phyloP scores from a whole-genome alignment of 2,329 filamentous ascomycete species.

The Monosporascus sp. region DNA sequence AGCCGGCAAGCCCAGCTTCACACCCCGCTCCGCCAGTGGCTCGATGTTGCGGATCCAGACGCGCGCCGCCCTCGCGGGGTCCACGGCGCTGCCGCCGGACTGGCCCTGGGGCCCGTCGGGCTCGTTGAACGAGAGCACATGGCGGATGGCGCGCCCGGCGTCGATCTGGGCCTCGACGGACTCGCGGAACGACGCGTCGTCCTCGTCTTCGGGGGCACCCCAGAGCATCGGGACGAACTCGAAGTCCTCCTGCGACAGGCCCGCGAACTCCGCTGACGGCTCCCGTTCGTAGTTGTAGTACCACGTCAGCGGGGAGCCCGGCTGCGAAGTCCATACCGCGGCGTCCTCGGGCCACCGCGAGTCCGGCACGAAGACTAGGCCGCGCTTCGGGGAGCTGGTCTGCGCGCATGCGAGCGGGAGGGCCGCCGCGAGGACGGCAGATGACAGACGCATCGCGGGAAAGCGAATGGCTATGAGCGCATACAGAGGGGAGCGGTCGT shows the following conservation, averaged over 20 bases:
- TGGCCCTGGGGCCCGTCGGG: constrained; percentile 51
- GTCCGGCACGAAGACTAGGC: constrained; percentile 64
- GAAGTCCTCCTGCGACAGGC: constrained; percentile 48
- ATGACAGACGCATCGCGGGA: constrained; percentile 11
- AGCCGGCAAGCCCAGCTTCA: constrained; percentile 66
- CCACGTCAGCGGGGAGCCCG: constrained; percentile 63
- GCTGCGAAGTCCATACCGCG: constrained; percentile 51
- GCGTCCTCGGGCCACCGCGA: constrained; percentile 54
- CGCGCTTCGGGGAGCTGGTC: constrained; percentile 52
- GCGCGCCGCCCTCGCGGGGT: constrained; percentile 55
- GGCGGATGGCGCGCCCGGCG: constrained; percentile 51
- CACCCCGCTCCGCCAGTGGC: constrained; percentile 57
- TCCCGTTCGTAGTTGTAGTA: constrained; percentile 73
- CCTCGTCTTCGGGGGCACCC: constrained; percentile 45
- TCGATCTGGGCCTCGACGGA: constrained; percentile 51
- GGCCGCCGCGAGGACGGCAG: constrained; percentile 5
- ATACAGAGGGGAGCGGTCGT: no score
- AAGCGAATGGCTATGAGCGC: neutral
- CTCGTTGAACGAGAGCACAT: constrained; percentile 76
- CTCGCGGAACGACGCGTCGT: constrained; percentile 54
- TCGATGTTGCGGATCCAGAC: constrained; percentile 69
- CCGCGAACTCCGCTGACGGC: constrained; percentile 49
- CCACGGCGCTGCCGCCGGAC: constrained; percentile 59
- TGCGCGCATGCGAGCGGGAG: constrained; percentile 14
- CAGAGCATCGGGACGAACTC: constrained; percentile 81